Conservation (phyloP, 2,329 filamentous ascomycete genomes). For the Verticillium alfalfae region DNA sequence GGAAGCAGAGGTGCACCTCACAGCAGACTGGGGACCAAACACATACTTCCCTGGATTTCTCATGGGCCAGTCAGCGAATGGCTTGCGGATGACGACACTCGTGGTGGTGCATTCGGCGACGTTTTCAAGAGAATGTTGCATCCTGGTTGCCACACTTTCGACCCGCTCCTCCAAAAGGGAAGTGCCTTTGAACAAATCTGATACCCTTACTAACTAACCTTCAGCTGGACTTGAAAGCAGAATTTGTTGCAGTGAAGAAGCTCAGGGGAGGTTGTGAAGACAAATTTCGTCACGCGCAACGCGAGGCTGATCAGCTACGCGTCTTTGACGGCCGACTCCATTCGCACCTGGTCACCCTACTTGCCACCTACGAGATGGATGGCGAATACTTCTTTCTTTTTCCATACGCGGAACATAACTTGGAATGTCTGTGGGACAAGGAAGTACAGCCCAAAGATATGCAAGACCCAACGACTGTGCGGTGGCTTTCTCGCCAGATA, state of each 20-base stretch:
- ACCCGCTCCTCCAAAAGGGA: neutral
- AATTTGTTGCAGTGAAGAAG: neutral
- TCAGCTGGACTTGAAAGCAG: neutral
- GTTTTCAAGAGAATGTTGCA: neutral
- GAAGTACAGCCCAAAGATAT: neutral
- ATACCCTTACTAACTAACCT: neutral
- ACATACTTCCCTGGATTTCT: neutral
- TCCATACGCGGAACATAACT: slow-evolving; percentile 4
- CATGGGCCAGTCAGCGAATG: neutral
- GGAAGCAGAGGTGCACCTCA: neutral
- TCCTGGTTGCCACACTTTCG: neutral
- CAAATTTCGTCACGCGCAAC: neutral
- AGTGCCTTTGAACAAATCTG: neutral
- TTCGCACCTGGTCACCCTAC: slow-evolving; percentile 5
- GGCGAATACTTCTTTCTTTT: slow-evolving; percentile 6
- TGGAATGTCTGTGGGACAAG: neutral
- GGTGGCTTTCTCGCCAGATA: slow-evolving; percentile 7
- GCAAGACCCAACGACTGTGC: neutral
- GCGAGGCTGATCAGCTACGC: neutral
- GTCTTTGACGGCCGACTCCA: neutral
- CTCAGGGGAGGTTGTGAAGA: neutral
- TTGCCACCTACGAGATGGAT: neutral
- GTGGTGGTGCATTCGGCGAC: neutral
- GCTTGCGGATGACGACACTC: neutral
- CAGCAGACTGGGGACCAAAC: neutral